phyloP scores from a whole-genome alignment of 345 rosid genomes.

The Turnera subulata region DNA sequence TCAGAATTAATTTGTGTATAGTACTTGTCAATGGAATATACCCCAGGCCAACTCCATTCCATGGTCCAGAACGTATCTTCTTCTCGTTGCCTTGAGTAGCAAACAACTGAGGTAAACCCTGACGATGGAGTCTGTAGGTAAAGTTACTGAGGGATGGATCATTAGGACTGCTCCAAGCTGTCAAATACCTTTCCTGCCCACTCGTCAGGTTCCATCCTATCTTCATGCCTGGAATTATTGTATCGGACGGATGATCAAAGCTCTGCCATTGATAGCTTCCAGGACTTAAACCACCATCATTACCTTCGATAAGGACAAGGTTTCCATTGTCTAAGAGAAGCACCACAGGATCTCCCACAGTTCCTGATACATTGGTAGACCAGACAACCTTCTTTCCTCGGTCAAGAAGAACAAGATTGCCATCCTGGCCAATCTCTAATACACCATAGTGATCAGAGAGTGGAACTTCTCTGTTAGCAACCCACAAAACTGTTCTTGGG shows the following conservation, averaged over 20 bases:
- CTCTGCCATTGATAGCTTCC: constrained; percentile 12
- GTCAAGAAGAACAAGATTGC: constrained; percentile 6
- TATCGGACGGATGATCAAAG: constrained; percentile 4
- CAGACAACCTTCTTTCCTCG: too few relatives aligned
- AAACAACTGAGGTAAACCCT: neutral
- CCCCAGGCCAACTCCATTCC: constrained; percentile 3
- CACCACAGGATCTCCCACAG: neutral
- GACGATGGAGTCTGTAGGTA: neutral
- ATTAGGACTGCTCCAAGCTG: constrained; percentile 1
- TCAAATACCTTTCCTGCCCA: neutral
- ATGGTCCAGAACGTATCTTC: neutral
- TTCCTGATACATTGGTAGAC: neutral
- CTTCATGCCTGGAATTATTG: constrained; percentile 6
- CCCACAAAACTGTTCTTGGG: constrained; percentile 9
- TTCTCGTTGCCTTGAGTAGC: neutral
- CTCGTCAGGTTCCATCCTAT: constrained; percentile 2
- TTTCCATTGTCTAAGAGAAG: constrained; percentile 11
- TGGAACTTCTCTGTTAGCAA: constrained; percentile 9
- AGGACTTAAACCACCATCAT: too few relatives aligned
- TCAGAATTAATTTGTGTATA: neutral
- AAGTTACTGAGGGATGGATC: constrained; percentile 5
- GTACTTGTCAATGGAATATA: neutral
- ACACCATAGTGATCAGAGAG: neutral
- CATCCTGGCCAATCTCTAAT: neutral
- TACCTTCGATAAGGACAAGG: neutral